Base-by-base conservation (phyloP, 257 asterid genomes). In the Cordia subcordata region DNA sequence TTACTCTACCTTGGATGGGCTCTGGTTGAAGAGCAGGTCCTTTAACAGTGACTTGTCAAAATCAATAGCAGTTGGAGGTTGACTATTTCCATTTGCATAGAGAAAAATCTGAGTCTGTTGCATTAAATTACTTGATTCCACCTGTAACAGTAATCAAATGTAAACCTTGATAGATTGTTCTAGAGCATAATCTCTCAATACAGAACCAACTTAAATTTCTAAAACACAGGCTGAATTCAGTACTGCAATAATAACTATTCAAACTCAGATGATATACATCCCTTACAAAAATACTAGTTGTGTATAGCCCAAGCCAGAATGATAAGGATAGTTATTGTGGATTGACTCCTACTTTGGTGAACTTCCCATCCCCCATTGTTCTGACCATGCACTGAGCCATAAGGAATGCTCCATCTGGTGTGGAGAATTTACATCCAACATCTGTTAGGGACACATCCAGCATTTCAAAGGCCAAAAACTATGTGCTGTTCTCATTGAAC, bases 61-160 rank as follows among this genome's bases (percentile, higher is more conserved):
- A 68, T 89, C 95, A 60, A 93, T 86, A 57, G 97, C 92, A 33
- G 99, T 89, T 68, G 99, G 99, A 51, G 96, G 75, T 68, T 75
- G 80, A 60, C 73, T 44, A 38, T 77, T 89, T 65, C 99, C 99
- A 57, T 85, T 89, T 32, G 99, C 96, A 70, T 93, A 89, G 10
- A 77, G 38, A 70, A 93, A 93, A 68, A 85, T 69, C 69, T 86
- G 95, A 60, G 97, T 93, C 66, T 75, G 87, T 61, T 72, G 82
- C 96, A 89, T 92, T 70, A 88, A 78, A 63, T 88, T 89, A 79
- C 82, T 82, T 60, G 94, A 72, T 67, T 87, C 95, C 46, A 71
- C 84, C 99, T 92, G 90, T 62, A 79, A 76, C 47, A 59, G 23
- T 19, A 15, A 58, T 49, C 54, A 70, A 56, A 56, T 42, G 51